Percentiles rank a stretch among this genome's conserved stretches.
Evolutionary conservation across 2,329 filamentous ascomycete species (phyloP).

Genomic region (Colletotrichum sp.): DNA sequence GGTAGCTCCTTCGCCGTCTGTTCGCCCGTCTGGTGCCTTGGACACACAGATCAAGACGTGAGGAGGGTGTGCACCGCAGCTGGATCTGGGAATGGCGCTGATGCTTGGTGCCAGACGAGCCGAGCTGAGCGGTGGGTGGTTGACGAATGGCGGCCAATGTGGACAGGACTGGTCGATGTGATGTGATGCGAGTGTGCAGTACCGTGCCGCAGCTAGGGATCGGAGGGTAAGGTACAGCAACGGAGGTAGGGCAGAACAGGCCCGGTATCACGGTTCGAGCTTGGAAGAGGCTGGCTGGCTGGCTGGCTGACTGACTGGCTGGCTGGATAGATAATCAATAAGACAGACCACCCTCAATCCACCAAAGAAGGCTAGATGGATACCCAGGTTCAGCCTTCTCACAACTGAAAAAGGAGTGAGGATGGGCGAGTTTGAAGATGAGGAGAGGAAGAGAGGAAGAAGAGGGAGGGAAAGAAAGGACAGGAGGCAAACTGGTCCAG

Average conservation of each 20-base stretch:
- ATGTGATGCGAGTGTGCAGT: slow-evolving; percentile 17
- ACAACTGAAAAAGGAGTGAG: neutral
- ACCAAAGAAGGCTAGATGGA: neutral
- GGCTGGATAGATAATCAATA: neutral
- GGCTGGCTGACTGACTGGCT: neutral
- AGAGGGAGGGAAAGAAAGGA: neutral
- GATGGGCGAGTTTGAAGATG: neutral
- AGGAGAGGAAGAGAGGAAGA: neutral
- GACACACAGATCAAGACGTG: neutral
- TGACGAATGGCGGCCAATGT: neutral
- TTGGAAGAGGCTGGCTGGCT: neutral
- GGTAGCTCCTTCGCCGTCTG: neutral
- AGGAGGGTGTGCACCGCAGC: neutral
- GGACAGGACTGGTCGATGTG: neutral
- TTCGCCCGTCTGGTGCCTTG: neutral
- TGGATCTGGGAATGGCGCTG: neutral
- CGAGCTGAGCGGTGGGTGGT: neutral
- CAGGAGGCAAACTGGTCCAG: neutral
- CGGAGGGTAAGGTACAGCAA: slow-evolving; percentile 2
- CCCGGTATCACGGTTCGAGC: slow-evolving; percentile 10
- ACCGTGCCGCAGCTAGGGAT: slow-evolving; percentile 11
- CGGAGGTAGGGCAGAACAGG: neutral
- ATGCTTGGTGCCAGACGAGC: neutral
- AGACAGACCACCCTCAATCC: neutral
- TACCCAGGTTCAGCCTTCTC: neutral